Evolutionary conservation across 2,329 filamentous ascomycete genomes (phyloP).

Genomic region (Monilinia aucupariae): DNA sequence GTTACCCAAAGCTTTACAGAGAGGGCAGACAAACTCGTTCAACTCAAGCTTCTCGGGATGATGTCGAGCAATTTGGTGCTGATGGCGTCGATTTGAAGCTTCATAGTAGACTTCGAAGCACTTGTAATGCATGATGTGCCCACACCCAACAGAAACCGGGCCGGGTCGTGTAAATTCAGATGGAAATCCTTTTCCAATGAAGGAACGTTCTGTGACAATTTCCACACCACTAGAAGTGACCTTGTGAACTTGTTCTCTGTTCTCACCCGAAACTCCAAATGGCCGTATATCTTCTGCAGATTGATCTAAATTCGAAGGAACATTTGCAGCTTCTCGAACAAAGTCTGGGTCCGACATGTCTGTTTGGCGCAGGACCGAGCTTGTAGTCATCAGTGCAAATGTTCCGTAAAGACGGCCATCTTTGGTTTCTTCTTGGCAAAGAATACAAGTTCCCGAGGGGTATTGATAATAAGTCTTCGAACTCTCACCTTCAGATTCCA

Average conservation of each 20-base stretch:
- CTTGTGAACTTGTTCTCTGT: conserved; percentile 71
- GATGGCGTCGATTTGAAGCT: conserved; percentile 76
- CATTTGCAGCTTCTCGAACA: conserved; percentile 74
- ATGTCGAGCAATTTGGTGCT: conserved; percentile 87
- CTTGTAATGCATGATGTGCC: conserved; percentile 96
- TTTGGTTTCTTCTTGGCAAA: conserved; percentile 94
- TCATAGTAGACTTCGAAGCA: conserved; percentile 92
- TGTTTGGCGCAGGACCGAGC: conserved; percentile 80
- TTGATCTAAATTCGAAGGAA: conserved; percentile 75
- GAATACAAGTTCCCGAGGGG: conserved; percentile 85
- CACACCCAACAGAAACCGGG: conserved; percentile 84
- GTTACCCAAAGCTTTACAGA: conserved; percentile 96
- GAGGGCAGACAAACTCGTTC: conserved; percentile 90
- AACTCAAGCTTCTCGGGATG: conserved; percentile 76
- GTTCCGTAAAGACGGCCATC: conserved; percentile 86
- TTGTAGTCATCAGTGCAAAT: conserved; percentile 84
- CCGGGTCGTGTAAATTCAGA: conserved; percentile 60
- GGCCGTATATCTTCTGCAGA: conserved; percentile 79
- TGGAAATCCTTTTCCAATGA: conserved; percentile 84
- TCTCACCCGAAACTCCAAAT: conserved; percentile 86
- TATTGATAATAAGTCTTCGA: conserved; percentile 81
- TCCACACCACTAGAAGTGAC: conserved; percentile 66
- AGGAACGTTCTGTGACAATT: conserved; percentile 69
- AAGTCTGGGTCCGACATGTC: conserved; percentile 76
- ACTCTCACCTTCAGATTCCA: conserved; percentile 53